A percentile compares a stretch with the other conserved stretches of the same genome.
Evolutionary conservation across 2,329 filamentous ascomycete species (phyloP).

Genomic region (Didymella exigua): DNA sequence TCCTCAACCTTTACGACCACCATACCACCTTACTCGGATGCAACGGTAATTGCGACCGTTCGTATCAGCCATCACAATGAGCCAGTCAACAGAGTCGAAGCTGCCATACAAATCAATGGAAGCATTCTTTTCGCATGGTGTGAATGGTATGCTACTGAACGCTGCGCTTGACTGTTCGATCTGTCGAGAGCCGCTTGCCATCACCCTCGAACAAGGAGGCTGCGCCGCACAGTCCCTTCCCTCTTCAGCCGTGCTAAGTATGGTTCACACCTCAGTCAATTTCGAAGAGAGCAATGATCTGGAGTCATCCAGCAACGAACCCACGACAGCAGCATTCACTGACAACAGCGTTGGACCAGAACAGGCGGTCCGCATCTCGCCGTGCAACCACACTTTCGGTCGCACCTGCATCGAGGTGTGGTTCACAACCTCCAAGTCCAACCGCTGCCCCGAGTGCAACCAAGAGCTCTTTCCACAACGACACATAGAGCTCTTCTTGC

Average conservation of each 20-base stretch:
- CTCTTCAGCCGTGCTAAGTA: not conserved
- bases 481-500: not conserved
- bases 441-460: constrained; percentile 4
- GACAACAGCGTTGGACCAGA: not conserved
- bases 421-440: not conserved
- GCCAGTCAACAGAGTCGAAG: not conserved
- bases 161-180: not conserved
- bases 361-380: not conserved
- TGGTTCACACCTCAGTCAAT: not conserved
- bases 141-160: not conserved
- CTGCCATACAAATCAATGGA: not conserved
- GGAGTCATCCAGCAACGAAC: not conserved
- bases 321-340: not conserved
- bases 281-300: not conserved
- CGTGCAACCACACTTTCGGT: not conserved
- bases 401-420: not conserved
- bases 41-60: too few relatives aligned
- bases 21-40: not conserved
- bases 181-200: not conserved
- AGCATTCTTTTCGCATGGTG: not conserved
- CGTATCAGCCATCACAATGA: not conserved
- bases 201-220: not conserved
- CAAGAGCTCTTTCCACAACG: not conserved
- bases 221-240: not conserved
- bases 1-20: not conserved